These are phyloP conservation scores for Colletotrichum tabaci DNA, from an alignment of 2,329 filamentous ascomycete species.

Conservation along the genomic window DNA sequence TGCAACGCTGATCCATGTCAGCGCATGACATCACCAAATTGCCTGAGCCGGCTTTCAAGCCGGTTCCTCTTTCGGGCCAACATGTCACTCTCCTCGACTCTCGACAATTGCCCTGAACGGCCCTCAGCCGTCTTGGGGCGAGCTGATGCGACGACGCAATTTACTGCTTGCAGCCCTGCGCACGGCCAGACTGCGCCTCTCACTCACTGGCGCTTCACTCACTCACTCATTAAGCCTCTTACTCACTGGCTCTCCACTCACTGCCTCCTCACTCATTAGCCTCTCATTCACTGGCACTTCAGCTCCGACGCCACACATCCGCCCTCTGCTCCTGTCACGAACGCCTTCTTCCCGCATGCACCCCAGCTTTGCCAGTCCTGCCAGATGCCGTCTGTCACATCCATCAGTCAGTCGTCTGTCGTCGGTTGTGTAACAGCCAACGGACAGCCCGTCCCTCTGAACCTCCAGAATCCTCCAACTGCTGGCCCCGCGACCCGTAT, in stretches of 20 bases:
- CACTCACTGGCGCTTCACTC: too few species aligned
- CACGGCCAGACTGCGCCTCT: background rate
- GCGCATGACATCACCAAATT: constrained; percentile 29
- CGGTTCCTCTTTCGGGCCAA: background rate
- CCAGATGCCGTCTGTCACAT: background rate
- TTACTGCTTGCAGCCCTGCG: background rate
- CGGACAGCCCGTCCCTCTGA: background rate
- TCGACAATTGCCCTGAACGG: background rate
- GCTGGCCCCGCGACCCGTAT: background rate
- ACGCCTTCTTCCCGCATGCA: background rate
- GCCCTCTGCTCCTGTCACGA: constrained; percentile 4
- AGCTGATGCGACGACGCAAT: background rate
- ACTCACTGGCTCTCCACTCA: too few species aligned
- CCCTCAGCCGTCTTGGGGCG: background rate
- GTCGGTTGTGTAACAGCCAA: too few species aligned
- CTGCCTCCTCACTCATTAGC: background rate
- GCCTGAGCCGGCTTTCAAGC: background rate
- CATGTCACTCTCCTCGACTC: background rate
- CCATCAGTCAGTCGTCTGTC: too few species aligned
- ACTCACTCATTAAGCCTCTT: too few species aligned
- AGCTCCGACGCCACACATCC: constrained; percentile 8
- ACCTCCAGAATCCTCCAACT: background rate
- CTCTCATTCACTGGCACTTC: background rate
- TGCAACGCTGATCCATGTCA: constrained; percentile 17
- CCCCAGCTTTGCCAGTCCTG: background rate